Base-by-base conservation (phyloP, 2,329 filamentous ascomycete genomes). In the Hyphodiscus sp. region DNA sequence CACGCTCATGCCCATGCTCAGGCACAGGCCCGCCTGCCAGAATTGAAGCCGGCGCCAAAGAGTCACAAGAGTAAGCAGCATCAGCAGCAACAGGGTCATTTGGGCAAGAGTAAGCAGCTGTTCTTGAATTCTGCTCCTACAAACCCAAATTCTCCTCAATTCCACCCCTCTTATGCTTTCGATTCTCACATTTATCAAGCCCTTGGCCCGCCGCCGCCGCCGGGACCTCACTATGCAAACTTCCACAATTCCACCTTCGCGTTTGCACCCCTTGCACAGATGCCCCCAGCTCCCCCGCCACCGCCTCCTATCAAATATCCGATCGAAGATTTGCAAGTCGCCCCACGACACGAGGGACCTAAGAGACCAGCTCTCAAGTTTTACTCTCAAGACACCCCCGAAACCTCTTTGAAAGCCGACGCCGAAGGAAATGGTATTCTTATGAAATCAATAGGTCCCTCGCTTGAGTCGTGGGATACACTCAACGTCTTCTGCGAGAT, bases 401-500 rank as follows among this genome's bases (percentile, higher is more conserved):
- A 78, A 44, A 69, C 77, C 6, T 67, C 74, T 13, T 73, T 76
- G 18, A 71, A 74, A 42, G 71, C 70, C 52, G 68, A 73, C n/a
- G 68, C 74, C 16, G 71, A 74, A 60, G 74, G 76, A 50, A 75
- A 79, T 44, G 81, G 84, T 41, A 83, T 97, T 51, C 74, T 85
- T 19, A 94, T 92, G 82, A 83, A 87, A 63, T 92, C 90, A 2
- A 82, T 96, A n/a, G 91, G 91, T 0, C 79, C 83, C 2, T 74
- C 97, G 16, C 73, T 99, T 20, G 92, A 96, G 71, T 89, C 89
- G 0, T 99, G 94, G 94, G 91, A 96, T 63, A 96, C 91, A 0
- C 77, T 99, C 33, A 99, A 96, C 65, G 92, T 99, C n/a, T 96
- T 96, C 67, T 95, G 91, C 66, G 90, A 96, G 65, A 86, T 96